phyloP scores from a whole-genome alignment of 208 protist genomes.

The Crithidia bombi region DNA sequence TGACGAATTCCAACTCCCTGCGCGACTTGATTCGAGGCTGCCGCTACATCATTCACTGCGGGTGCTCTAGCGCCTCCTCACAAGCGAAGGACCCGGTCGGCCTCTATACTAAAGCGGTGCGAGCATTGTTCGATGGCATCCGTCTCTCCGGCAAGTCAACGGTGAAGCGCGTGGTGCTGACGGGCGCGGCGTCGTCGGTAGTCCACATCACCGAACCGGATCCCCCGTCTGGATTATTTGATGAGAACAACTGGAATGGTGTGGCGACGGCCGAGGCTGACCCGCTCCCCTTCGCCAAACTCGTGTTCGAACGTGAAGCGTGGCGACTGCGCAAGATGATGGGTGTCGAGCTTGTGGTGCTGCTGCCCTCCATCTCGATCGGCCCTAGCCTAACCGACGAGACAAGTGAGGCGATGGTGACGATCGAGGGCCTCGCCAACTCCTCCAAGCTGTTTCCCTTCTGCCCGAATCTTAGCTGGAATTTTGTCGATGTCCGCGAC shows the following conservation, averaged over 20 bases:
- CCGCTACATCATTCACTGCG: conserved; percentile 90
- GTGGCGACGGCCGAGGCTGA: conserved; percentile 65
- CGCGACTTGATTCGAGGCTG: conserved; percentile 82
- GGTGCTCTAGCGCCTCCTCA: conserved; percentile 51
- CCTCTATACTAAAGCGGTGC: conserved; percentile 74
- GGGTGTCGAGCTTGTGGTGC: conserved; percentile 87
- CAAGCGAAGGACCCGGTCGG: conserved; percentile 50
- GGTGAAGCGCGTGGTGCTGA: conserved; percentile 88
- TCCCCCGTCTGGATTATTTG: conserved; percentile 69
- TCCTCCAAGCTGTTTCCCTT: conserved; percentile 79
- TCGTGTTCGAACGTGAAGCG: conserved; percentile 89
- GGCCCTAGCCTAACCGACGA: conserved; percentile 84
- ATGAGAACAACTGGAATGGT: conserved; percentile 87
- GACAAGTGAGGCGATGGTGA: conserved; percentile 81
- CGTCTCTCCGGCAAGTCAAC: conserved; percentile 75
- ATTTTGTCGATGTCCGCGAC: conserved; percentile 91
- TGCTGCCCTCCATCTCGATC: conserved; percentile 86
- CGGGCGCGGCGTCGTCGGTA: conserved; percentile 79
- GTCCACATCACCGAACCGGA: conserved; percentile 74
- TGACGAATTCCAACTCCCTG: conserved; percentile 78
- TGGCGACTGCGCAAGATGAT: conserved; percentile 89
- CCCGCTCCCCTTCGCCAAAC: conserved; percentile 76
- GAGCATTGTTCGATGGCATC: conserved; percentile 89
- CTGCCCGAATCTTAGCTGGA: conserved; percentile 86
- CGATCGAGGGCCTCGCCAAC: conserved; percentile 71